Evolutionary conservation across 768 basidiomycete genomes (phyloP), one percentile per base, ranked within the genome.

Genomic region (Termitomyces sp.): DNA sequence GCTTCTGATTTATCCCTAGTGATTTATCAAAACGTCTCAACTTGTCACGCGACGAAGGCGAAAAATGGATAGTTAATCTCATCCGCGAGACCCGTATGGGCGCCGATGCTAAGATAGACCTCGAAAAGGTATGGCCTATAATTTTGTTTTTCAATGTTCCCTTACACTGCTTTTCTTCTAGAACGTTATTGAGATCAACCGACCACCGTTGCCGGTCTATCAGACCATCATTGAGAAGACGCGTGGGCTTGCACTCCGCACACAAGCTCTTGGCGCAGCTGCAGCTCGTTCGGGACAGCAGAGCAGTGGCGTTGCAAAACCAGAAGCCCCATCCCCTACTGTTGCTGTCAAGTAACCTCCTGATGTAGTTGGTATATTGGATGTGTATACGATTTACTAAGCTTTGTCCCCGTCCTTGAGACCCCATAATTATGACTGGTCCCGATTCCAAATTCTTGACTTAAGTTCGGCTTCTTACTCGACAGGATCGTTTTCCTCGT

Each of bases 51-150:
- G 94, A 94, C 60, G 97, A 98, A 66, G 97, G 96, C 48, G 97
- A 99, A 68, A 96, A 96, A 65, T 99, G 96, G 96, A 96, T 98
- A 58, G 97, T 98, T 64, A 98, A 98, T 76, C 88, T 98, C 57
- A 97, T 98, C 64, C 86, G 97, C 32, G 97, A 98, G 72, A 96
- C 95, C 6, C 83, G 94, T 43, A 93, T 96, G 89, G 93, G 93
- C 13, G 88, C 91, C 1, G 96, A 98, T 63, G 96, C 96, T 49
- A 97, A 96, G 76, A 98, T 98, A 56, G 96, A 98, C 70, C 79
- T 98, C 25, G 94, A 95, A 71, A 94, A 96, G 79, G 94, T 91
- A 57, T 57, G 56, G 44, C 13, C 18, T 11, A 51, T 46, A 44
- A n/a, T 31, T 39, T 18, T 22, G 22, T 16, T 16, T 32, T 32